Evolutionary conservation across 2,329 filamentous ascomycete species (phyloP).

Genomic region (Diaporthe eres): DNA sequence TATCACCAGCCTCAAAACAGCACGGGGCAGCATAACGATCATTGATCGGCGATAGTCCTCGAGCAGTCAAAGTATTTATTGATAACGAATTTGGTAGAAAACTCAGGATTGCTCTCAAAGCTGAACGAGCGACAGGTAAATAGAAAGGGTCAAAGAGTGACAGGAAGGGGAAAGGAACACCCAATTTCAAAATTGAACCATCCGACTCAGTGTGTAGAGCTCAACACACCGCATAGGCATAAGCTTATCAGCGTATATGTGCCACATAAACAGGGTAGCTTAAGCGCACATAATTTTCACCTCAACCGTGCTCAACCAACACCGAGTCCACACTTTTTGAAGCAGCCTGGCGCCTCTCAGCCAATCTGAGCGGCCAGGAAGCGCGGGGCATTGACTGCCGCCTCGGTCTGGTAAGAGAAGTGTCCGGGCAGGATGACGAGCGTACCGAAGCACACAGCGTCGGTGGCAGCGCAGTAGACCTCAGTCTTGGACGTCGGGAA

Average conservation of each 20-base stretch:
- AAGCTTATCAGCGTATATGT: not conserved
- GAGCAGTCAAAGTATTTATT: not conserved
- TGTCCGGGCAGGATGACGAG: constrained; percentile 54
- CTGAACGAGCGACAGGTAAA: not conserved
- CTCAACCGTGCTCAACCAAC: not conserved
- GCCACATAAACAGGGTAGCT: not conserved
- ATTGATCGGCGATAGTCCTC: not conserved
- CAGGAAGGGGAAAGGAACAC: too few species aligned
- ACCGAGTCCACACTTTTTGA: too few species aligned
- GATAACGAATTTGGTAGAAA: too few species aligned
- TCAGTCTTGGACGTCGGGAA: constrained; percentile 52
- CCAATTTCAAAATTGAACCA: not conserved
- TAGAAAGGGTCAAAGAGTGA: not conserved
- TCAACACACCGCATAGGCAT: not conserved
- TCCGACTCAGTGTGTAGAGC: not conserved
- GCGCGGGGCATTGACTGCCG: not conserved
- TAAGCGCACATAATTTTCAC: too few species aligned
- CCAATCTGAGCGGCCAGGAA: constrained; percentile 11
- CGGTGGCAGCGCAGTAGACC: constrained; percentile 55
- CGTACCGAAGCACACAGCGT: constrained; percentile 55
- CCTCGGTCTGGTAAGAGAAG: constrained; percentile 41
- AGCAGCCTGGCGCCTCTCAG: not conserved
- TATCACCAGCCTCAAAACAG: not conserved
- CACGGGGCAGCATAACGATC: not conserved
- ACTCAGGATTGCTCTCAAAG: too few species aligned